Conservation (phyloP, 805 yeast genomes). For the Candida railenensis region DNA sequence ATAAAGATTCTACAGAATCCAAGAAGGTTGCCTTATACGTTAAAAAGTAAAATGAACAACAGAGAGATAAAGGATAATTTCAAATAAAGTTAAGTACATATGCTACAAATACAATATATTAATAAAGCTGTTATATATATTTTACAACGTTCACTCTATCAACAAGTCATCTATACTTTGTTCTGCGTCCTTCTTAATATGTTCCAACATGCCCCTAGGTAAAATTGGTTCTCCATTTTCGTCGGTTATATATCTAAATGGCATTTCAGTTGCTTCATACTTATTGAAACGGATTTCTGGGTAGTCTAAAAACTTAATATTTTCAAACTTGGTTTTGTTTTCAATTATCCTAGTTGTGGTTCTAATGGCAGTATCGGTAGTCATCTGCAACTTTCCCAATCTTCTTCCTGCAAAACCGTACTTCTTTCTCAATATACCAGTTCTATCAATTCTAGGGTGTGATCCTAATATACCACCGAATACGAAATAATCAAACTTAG, state of each 20-base stretch:
- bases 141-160: conserved; percentile 18
- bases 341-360: conserved; percentile 82
- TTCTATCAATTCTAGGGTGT: conserved; percentile 90
- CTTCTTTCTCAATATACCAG: conserved; percentile 78
- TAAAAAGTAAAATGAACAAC: conserved; percentile 7
- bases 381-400: conserved; percentile 88
- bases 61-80: too few relatives aligned
- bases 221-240: conserved; percentile 68
- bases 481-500: conserved; percentile 78
- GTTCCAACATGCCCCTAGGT: conserved; percentile 87
- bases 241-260: conserved; percentile 84
- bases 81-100: neutral
- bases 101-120: neutral
- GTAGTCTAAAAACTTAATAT: conserved; percentile 83
- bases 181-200: conserved; percentile 83
- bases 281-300: conserved; percentile 89
- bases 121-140: neutral
- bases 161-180: conserved; percentile 75
- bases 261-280: conserved; percentile 96
- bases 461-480: conserved; percentile 97
- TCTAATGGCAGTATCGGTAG: conserved; percentile 96
- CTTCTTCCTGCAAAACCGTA: conserved; percentile 87
- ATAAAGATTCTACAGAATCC: conserved; percentile 20
- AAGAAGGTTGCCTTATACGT: conserved; percentile 28
- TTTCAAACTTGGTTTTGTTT: conserved; percentile 55